phyloP scores from a whole-genome alignment of 2,329 filamentous ascomycete species.

The Hymenoscyphus fructigenus region DNA sequence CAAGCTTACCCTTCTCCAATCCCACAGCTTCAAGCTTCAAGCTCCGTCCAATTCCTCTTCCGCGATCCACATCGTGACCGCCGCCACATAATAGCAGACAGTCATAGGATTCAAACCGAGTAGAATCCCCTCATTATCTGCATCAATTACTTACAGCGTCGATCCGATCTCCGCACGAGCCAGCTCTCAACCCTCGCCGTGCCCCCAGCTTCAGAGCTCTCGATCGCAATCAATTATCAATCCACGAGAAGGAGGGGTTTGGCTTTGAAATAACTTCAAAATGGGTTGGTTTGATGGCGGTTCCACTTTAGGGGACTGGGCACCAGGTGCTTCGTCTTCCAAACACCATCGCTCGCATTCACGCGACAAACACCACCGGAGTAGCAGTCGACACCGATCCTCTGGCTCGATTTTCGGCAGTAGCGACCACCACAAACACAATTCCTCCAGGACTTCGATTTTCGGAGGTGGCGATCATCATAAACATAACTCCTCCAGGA shows the following conservation, averaged over 20 bases:
- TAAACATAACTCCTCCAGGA: constrained; percentile 43
- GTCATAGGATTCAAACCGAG: constrained; percentile 2
- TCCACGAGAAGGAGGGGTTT: constrained; percentile 4
- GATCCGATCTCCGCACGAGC: constrained; percentile 6
- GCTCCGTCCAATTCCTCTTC: constrained; percentile 8
- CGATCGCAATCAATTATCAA: neutral
- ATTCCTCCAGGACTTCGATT: constrained; percentile 39
- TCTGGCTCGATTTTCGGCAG: constrained; percentile 22
- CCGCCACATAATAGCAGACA: neutral
- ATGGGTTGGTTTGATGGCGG: constrained; percentile 49
- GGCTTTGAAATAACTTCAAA: constrained; percentile 1
- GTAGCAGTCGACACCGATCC: constrained; percentile 17
- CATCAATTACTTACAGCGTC: constrained; percentile 10
- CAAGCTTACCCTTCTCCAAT: constrained; percentile 10
- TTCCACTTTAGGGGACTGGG: constrained; percentile 33
- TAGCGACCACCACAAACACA: constrained; percentile 16
- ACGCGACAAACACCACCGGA: constrained; percentile 28
- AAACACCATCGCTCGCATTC: constrained; percentile 31
- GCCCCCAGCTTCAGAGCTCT: constrained; percentile 3
- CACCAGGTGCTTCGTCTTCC: constrained; percentile 12
- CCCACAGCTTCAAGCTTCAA: neutral
- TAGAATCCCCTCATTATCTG: constrained; percentile 4
- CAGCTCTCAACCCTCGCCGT: constrained; percentile 4
- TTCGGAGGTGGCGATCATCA: constrained; percentile 22
- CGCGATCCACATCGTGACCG: constrained; percentile 10